A percentile compares a stretch with the other conserved stretches of the same genome.
These are phyloP conservation scores for Mariannaea sp. DNA, from an alignment of 2,329 filamentous ascomycete species.

Conservation along the genomic window DNA sequence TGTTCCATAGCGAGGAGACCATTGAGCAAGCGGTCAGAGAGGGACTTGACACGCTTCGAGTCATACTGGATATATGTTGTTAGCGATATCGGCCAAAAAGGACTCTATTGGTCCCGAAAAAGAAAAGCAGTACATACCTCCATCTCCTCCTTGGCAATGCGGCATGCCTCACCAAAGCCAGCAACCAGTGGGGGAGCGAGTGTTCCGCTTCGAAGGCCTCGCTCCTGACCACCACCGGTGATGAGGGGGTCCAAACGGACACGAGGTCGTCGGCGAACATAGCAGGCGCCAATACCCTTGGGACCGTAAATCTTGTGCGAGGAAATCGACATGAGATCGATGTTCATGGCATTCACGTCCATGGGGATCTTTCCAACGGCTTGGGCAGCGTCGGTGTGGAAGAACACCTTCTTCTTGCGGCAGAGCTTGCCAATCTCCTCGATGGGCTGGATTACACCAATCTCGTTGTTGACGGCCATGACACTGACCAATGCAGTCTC, in stretches of 20 bases:
- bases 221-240: conserved; percentile 92
- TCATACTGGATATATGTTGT: conserved; percentile 78
- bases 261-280: conserved; percentile 87
- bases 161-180: conserved; percentile 94
- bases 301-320: conserved; percentile 99
- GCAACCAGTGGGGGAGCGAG: conserved; percentile 86
- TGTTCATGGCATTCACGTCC: conserved; percentile 96
- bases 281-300: conserved; percentile 96
- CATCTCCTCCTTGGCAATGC: conserved; percentile 89
- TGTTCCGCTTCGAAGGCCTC: conserved; percentile 92
- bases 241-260: conserved; percentile 96
- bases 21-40: conserved; percentile 83
- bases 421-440: conserved; percentile 93
- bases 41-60: conserved; percentile 76
- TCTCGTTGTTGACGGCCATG: conserved; percentile 99
- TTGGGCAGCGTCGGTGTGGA: conserved; percentile 96
- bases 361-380: conserved; percentile 98
- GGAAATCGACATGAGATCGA: conserved; percentile 98
- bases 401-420: conserved; percentile 90
- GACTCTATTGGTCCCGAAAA: too few relatives aligned
- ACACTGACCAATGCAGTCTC: conserved; percentile 93
- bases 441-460: conserved; percentile 96
- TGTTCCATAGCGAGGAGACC: conserved; percentile 90
- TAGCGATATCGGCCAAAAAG: conserved; percentile 14
- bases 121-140: conserved; percentile 64